Evolutionary conservation across 2,329 filamentous ascomycete genomes (phyloP), one percentile per base, ranked within the genome.

Genomic region (Aureobasidium vineae): DNA sequence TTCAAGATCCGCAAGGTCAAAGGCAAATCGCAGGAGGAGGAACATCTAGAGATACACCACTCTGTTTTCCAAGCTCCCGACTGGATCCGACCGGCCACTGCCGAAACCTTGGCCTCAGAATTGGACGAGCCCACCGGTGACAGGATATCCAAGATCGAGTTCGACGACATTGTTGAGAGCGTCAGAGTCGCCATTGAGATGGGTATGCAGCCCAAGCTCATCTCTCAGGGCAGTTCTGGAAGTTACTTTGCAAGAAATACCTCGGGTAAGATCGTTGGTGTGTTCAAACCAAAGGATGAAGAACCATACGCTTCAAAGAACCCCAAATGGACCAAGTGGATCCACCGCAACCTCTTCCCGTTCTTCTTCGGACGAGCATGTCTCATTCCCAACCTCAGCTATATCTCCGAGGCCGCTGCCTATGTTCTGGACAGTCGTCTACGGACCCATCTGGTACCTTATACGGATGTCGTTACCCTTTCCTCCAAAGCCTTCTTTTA

Each of bases 301-400:
- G 96, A 99, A 77, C 95, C 95, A 0, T 99, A 97, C 75, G 95
- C 95, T 1, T 95, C 91, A 38, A 90, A 92, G 71, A 99, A 99
- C 75, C 95, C 95, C 6, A 99, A 99, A 77, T 98, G 94, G 94
- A 98, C 96, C 72, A 99, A 99, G 79, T 99, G 95, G 95, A 93
- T 99, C 80, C 95, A 99, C 77, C 85, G 95, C 70, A 99, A 99
- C 76, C 77, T 99, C 70, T 98, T 99, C 72, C 95, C 95, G 10
- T 99, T 96, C 80, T 97, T 91, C 78, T 99, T 99, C 73, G 95
- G 95, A 21, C 85, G 95, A 73, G 93, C 94, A 53, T 98, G 92
- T 70, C 86, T 99, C 64, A 99, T 99, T 76, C 95, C 95, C 66
- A 99, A 99, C 74, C 83, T 99, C 59, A 97, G 93, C 65, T 99